Conservation (phyloP, 345 rosid species). For the Salix brachista region DNA sequence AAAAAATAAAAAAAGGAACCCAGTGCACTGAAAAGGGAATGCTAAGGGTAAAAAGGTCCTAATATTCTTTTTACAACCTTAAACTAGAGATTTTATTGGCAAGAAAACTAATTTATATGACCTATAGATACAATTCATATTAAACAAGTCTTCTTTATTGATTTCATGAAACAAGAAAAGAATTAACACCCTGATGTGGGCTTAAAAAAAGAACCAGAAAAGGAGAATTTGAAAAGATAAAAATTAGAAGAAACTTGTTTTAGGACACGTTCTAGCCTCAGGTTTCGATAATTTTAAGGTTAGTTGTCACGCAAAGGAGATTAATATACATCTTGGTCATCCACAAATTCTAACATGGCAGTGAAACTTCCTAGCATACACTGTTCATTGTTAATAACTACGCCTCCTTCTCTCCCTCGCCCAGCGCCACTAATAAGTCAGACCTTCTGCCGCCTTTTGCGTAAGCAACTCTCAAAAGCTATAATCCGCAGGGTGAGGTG, state of each 20-base stretch:
- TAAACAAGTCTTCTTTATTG: slow-evolving; percentile 46
- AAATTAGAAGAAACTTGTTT: too few species aligned
- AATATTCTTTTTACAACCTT: not conserved
- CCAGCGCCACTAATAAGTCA: not conserved
- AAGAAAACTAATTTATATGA: not conserved
- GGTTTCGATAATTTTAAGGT: too few species aligned
- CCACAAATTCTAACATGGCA: too few species aligned
- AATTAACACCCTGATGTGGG: slow-evolving; percentile 55
- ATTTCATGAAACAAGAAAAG: slow-evolving; percentile 91
- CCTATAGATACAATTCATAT: not conserved
- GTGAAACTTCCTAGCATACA: not conserved
- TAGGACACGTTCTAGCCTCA: too few species aligned
- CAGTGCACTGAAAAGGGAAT: not conserved
- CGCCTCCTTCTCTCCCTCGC: not conserved
- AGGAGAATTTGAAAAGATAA: too few species aligned
- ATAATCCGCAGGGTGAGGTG: too few species aligned
- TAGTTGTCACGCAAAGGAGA: too few species aligned
- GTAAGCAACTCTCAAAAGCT: too few species aligned
- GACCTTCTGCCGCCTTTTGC: not conserved
- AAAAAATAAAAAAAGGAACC: too few species aligned
- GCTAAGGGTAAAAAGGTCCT: not conserved
- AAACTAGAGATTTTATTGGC: not conserved
- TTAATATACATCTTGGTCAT: too few species aligned
- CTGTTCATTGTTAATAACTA: too few species aligned
- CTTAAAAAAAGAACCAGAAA: too few species aligned